These are phyloP conservation scores for Penicillium dipodomyicola DNA, from an alignment of 495 filamentous ascomycete genomes.

Conservation along the genomic window DNA sequence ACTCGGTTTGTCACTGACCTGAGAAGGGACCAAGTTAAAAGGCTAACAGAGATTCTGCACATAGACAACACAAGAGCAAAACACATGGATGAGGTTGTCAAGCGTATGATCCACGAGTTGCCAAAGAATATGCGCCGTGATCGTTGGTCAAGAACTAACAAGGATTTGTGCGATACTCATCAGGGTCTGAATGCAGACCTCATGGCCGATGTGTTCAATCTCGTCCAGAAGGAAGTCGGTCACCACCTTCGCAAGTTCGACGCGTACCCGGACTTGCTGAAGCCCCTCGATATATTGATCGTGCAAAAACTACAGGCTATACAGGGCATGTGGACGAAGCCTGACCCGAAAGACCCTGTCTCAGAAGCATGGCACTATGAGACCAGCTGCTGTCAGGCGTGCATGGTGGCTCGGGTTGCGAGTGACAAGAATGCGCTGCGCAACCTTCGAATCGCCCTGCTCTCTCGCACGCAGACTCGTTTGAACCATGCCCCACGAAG, in stretches of 20 bases:
- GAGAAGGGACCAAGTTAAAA: conserved; percentile 19
- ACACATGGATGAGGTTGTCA: conserved; percentile 1
- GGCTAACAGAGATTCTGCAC: conserved; percentile 27
- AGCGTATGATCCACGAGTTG: conserved; percentile 16
- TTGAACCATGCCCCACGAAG: conserved; percentile 20
- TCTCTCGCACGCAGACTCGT: conserved; percentile 32
- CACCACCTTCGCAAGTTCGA: conserved; percentile 27
- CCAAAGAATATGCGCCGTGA: conserved; percentile 17
- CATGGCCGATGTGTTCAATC: conserved; percentile 19
- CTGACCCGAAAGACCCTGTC: neutral
- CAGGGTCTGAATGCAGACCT: conserved; percentile 24
- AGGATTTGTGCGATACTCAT: conserved; percentile 18
- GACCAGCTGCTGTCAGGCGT: conserved; percentile 38
- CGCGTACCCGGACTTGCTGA: conserved; percentile 18
- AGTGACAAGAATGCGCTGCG: conserved; percentile 18
- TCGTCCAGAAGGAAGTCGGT: conserved; percentile 28
- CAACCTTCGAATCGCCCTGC: conserved; percentile 31
- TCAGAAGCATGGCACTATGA: conserved; percentile 25
- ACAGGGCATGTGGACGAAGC: conserved; percentile 34
- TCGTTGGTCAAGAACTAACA: conserved; percentile 1
- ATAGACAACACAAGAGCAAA: conserved; percentile 14
- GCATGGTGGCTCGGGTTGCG: conserved; percentile 41
- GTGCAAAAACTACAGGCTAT: conserved; percentile 23
- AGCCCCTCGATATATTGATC: conserved; percentile 8
- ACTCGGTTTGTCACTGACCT: conserved; percentile 23